phyloP scores from a whole-genome alignment of 345 rosid genomes.

The Acer saccharum region DNA sequence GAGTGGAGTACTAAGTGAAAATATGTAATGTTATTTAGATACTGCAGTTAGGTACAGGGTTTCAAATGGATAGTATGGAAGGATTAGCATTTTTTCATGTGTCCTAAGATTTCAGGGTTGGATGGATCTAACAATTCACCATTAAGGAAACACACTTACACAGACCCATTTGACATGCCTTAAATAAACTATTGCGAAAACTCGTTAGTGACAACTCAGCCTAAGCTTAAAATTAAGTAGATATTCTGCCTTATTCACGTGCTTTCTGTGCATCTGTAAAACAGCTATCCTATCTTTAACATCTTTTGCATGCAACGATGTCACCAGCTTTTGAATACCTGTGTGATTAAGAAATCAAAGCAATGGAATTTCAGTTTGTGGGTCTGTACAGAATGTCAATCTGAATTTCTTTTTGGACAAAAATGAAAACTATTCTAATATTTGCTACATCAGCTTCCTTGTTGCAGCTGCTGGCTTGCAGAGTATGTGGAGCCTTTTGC shows the following conservation, averaged over 20 bases:
- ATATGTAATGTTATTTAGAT: neutral
- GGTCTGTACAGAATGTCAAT: neutral
- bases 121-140: slow-evolving; percentile 1
- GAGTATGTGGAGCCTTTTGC: slow-evolving; percentile 66
- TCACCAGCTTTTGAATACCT: neutral
- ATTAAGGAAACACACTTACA: neutral
- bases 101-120: neutral
- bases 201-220: neutral
- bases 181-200: neutral
- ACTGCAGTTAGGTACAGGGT: neutral
- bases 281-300: neutral
- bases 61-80: neutral
- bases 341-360: neutral
- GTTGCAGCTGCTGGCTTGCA: slow-evolving; percentile 83
- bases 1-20: neutral
- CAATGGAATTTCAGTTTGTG: neutral
- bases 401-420: slow-evolving; percentile 14
- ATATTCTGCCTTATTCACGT: neutral
- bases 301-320: neutral
- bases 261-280: neutral
- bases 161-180: neutral
- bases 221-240: neutral
- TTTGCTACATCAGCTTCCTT: slow-evolving; percentile 61
- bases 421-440: slow-evolving; percentile 15
- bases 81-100: neutral